Base-by-base conservation (phyloP, 495 filamentous ascomycete species). In the Hypoxylon lenormandii region DNA sequence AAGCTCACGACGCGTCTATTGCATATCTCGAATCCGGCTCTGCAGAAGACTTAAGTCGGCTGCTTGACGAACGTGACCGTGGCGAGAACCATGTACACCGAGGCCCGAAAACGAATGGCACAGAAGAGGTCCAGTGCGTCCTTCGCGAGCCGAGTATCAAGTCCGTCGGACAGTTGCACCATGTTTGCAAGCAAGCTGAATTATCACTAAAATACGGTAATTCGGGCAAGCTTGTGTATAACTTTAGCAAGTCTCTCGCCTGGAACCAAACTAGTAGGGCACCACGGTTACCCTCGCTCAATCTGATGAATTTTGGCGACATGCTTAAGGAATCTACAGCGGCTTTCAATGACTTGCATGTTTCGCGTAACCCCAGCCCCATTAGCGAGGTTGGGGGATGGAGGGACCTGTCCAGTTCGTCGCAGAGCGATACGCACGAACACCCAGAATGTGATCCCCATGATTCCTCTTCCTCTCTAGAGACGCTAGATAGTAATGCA, bases 261-360 rank as follows among this genome's bases (percentile, higher is more conserved):
- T 69, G 70, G 71, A 76, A 74, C 21, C 55, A 53, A 18, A 33
- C 37, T 42, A 51, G 56, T 42, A 51, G 56, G 23, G 12, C 18
- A 16, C n/a, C 58, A 15, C 28, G 6, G n/a, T 0, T 64, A 15
- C 58, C 71, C 26, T 64, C 71, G 10, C 53, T 70, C 7, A 68
- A 72, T 13, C 51, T 70, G 10, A 60, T 3, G 13, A 30, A 45
- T 30, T 22, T 42, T 18, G 37, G 21, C 6, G 16, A 16, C 21
- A 38, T 33, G 61, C 28, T 18, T 22, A 51, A 15, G 22, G 43
- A 18, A 8, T 6, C 19, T 8, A 36, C 23, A 0, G 22, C 15
- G 6, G 8, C 55, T 15, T 15, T 46, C 2, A 19, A 28, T 2
- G 18, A 6, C n/a, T 2, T 23, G 0, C 19, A 15, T 15, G 22